phyloP scores from a whole-genome alignment of 805 yeast genomes.

The Jamesozyma jinghongensis region DNA sequence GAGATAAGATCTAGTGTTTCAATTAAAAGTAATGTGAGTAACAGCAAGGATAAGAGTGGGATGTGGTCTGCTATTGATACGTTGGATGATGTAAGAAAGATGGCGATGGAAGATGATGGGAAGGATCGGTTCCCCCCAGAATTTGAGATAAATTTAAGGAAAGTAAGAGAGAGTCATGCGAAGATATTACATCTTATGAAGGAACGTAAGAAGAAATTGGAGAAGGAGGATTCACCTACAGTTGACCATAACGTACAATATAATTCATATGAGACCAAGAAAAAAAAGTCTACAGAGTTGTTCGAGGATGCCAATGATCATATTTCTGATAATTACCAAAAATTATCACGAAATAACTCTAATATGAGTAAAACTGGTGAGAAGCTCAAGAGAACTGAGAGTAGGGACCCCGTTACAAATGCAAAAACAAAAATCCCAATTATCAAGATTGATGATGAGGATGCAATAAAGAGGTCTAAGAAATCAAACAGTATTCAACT shows the following conservation, averaged over 20 bases:
- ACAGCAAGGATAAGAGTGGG: slow-evolving; percentile 47
- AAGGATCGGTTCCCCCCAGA: slow-evolving; percentile 35
- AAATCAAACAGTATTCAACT: too few relatives aligned
- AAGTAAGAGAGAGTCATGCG: slow-evolving; percentile 49
- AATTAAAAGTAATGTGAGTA: not conserved
- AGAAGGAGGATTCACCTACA: slow-evolving; percentile 2
- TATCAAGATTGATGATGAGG: not conserved
- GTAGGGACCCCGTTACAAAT: not conserved
- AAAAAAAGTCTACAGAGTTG: too few relatives aligned
- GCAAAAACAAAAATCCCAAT: not conserved
- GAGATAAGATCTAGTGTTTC: not conserved
- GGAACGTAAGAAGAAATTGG: slow-evolving; percentile 19
- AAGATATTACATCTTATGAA: slow-evolving; percentile 32
- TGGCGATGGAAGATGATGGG: slow-evolving; percentile 44
- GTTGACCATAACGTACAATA: too few relatives aligned
- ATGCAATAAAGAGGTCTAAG: not conserved
- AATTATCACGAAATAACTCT: too few relatives aligned
- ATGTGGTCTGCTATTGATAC: slow-evolving; percentile 85
- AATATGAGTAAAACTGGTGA: too few relatives aligned
- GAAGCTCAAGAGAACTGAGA: not conserved
- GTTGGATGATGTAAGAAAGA: slow-evolving; percentile 63
- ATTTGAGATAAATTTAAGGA: slow-evolving; percentile 32
- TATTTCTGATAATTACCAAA: too few relatives aligned
- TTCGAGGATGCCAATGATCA: too few relatives aligned
- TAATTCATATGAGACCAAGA: too few relatives aligned